These are phyloP conservation scores for Apiospora rasikravindrae DNA, from an alignment of 2,329 filamentous ascomycete genomes.

Conservation along the genomic window DNA sequence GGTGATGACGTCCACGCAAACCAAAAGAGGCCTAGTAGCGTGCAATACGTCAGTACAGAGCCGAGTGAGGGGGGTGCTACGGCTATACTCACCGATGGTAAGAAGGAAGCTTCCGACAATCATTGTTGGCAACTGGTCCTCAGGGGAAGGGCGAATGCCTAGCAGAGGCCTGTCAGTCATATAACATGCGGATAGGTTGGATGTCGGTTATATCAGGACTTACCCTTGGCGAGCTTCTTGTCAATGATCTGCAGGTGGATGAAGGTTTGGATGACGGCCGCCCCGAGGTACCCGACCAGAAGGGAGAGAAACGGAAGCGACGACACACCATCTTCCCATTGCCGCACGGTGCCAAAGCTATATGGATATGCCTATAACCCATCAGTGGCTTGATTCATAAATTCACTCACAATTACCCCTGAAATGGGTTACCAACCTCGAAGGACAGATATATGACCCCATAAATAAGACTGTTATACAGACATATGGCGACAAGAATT, in stretches of 20 bases:
- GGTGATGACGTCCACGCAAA: conserved; percentile 52
- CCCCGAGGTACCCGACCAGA: conserved; percentile 43
- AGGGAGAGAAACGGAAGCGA: conserved; percentile 50
- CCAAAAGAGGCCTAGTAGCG: conserved; percentile 53
- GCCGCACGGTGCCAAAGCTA: conserved; percentile 47
- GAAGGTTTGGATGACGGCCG: conserved; percentile 26
- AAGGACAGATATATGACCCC: conserved; percentile 53
- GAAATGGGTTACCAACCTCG: conserved; percentile 36
- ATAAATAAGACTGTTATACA: conserved; percentile 41
- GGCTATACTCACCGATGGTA: not conserved
- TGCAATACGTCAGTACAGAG: not conserved
- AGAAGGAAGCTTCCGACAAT: conserved; percentile 50
- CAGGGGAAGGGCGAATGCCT: conserved; percentile 43
- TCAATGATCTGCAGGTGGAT: conserved; percentile 16
- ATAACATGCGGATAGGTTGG: too few species aligned
- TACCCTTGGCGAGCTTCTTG: conserved; percentile 27
- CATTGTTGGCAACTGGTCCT: conserved; percentile 53
- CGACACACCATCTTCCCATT: conserved; percentile 44
- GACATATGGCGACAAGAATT: conserved; percentile 29
- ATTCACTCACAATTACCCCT: not conserved
- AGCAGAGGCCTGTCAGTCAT: conserved; percentile 21
- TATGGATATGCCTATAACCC: conserved; percentile 41
- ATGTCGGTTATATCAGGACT: conserved; percentile 4
- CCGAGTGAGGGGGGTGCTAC: too few species aligned
- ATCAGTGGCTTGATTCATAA: not conserved